Percentiles rank a stretch among this genome's conserved stretches.
Conservation (phyloP, 768 basidiomycete species). For the Pilatotrama ljubarskyi region DNA sequence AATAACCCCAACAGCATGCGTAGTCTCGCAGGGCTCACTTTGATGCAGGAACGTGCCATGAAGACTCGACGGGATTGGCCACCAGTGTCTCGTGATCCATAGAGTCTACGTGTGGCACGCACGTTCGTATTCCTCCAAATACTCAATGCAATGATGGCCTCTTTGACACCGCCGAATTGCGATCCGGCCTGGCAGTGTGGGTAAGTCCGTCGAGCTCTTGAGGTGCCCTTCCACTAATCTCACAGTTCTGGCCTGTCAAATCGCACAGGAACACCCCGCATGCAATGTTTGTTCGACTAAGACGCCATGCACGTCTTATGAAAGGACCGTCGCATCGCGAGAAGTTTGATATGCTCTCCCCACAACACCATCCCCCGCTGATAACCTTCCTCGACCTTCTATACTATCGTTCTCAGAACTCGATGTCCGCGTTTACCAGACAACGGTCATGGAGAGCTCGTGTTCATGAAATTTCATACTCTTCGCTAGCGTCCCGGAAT, state of each 20-base stretch:
- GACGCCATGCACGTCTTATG: no score
- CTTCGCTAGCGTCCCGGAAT: no score
- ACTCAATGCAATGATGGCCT: background rate
- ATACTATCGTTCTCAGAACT: no score
- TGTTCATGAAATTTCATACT: no score
- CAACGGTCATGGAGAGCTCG: no score
- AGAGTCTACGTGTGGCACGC: constrained; percentile 1
- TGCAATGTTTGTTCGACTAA: no score
- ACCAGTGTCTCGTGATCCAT: background rate
- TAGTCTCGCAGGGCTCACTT: no score
- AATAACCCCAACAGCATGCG: background rate
- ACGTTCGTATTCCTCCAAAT: constrained; percentile 3
- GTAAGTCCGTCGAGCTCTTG: background rate
- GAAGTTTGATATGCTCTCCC: no score
- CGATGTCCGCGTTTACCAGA: no score
- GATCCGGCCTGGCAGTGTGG: background rate
- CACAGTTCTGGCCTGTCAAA: background rate
- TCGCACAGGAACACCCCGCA: background rate
- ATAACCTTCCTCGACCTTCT: no score
- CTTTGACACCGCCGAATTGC: background rate
- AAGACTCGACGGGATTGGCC: background rate
- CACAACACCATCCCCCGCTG: no score
- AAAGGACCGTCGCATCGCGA: no score
- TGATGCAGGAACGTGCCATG: background rate
- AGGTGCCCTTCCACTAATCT: background rate